phyloP scores from a whole-genome alignment of 73 alveolate species.

The Paramecium caudatum region DNA sequence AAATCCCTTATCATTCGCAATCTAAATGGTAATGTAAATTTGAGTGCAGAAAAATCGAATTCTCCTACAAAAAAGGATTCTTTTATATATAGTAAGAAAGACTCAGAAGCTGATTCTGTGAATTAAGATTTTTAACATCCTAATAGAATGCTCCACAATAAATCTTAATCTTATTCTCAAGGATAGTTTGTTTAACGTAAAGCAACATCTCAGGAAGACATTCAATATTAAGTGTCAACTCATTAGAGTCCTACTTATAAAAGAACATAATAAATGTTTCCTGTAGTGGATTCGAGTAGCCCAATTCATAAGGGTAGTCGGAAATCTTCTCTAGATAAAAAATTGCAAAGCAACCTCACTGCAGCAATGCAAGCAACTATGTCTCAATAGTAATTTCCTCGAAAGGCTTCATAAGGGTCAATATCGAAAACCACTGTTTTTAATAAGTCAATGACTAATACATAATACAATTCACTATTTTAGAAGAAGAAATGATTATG shows the following conservation, averaged over 20 bases:
- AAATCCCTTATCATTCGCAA: not conserved
- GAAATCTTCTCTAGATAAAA: constrained; percentile 42
- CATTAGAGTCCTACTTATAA: constrained; percentile 52
- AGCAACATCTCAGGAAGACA: not conserved
- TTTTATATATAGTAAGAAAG: not conserved
- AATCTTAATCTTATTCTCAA: constrained; percentile 19
- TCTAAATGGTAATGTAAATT: constrained; percentile 12
- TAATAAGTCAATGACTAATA: constrained; percentile 12
- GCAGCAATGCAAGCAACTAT: not conserved
- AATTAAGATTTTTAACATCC: constrained; percentile 10
- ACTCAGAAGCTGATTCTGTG: not conserved
- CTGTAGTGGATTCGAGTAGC: constrained; percentile 44
- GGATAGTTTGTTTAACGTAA: not conserved
- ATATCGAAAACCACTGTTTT: not conserved
- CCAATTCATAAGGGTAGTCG: not conserved
- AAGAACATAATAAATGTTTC: constrained; percentile 21
- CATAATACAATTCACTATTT: not conserved
- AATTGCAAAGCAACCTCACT: not conserved
- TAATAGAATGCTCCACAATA: not conserved
- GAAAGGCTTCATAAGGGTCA: constrained; percentile 19
- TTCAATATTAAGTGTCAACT: not conserved
- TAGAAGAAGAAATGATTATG: not conserved
- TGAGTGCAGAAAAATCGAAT: constrained; percentile 40
- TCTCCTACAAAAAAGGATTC: constrained; percentile 61
- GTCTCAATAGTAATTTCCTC: not conserved